Percentiles rank a stretch among this genome's conserved stretches.
Conservation (phyloP, 208 protist species). For the Acanthamoeba triangularis region DNA sequence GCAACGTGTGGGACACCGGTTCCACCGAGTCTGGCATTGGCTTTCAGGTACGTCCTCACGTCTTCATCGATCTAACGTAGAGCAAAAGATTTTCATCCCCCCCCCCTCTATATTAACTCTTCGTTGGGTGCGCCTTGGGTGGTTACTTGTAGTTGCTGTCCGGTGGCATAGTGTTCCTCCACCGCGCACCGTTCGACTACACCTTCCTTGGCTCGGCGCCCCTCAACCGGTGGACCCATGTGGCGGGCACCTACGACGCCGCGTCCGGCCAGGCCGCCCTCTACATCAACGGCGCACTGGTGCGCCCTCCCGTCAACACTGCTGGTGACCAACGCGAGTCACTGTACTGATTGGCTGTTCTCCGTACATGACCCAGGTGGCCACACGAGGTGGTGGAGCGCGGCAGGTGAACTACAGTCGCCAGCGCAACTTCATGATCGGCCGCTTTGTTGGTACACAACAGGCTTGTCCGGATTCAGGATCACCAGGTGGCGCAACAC, state of each 20-base stretch:
- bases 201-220: background rate
- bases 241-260: background rate
- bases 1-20: background rate
- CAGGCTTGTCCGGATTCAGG: no score
- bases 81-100: no score
- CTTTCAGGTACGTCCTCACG: background rate
- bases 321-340: no score
- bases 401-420: background rate
- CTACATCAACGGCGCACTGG: background rate
- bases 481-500: no score
- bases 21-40: background rate
- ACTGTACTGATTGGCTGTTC: no score
- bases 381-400: background rate
- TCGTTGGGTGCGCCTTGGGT: no score
- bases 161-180: background rate
- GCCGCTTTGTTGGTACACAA: background rate
- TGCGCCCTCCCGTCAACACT: no score
- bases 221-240: background rate
- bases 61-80: background rate
- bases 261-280: background rate
- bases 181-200: background rate
- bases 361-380: no score
- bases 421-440: background rate
- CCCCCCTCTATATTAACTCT: no score
- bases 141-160: no score